Base-by-base conservation (phyloP, 2,329 filamentous ascomycete species). In the Colletotrichum tanaceti region DNA sequence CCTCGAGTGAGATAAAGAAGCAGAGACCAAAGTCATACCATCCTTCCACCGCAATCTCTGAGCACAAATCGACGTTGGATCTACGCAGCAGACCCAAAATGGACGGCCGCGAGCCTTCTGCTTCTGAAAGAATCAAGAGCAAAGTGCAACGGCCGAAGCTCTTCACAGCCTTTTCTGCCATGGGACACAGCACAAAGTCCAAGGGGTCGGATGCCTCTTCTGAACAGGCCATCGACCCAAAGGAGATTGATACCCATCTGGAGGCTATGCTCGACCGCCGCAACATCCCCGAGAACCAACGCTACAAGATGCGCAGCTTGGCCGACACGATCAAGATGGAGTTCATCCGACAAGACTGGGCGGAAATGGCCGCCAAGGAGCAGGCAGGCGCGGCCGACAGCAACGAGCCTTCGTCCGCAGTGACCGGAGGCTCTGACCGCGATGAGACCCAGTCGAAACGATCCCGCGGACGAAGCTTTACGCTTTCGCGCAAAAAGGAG, bases 301-400 rank as follows among this genome's bases (percentile, higher is more conserved):
- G 95, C 63, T 93, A 95, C 79, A 97, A 97, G 81, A 98, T 99
- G 94, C 89, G 95, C 53, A 94, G 90, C 65, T 83, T 99, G 69
- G 93, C 93, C 71, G 87, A 93, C 72, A 91, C 92, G 43, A 94
- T 98, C 82, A 99, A 99, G 81, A 93, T 94, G 77, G 94, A 98
- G 76, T 97, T 99, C 74, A 94, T 98, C 74, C 90, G 91, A 61
- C 94, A 97, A 77, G 93, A 98, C 77, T 93, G 92, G 84, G 89
- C 88, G 7, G 91, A 91, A 77, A 90, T 86, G 79, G 84, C 85
- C 61, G 81, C 83, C 73, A 80, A 80, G 76, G 75, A 82, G 52
- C 70, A 78, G 80, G 72, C 82, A 71, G 80, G 78, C 72, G 84
- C 82, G 73, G 78, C 83, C 75, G 81, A 79, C 75, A 84, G 81